These are phyloP conservation scores for Phytophthora pluvialis DNA, from an alignment of 352 stramenopile species.

Conservation along the genomic window DNA sequence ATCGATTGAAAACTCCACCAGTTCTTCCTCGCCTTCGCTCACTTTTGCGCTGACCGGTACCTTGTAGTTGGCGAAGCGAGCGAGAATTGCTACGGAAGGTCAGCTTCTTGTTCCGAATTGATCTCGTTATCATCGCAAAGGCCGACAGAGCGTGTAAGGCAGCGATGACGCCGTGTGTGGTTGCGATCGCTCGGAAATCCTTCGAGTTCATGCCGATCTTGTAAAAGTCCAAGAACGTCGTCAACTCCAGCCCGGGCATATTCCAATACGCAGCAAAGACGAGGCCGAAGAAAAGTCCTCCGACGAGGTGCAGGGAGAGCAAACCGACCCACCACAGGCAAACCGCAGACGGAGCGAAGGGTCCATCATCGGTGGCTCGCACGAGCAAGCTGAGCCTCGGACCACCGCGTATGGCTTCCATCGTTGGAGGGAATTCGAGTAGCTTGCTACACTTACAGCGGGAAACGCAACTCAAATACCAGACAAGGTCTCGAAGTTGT, in stretches of 20 bases:
- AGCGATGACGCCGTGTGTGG: constrained; percentile 23
- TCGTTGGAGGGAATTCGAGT: background rate
- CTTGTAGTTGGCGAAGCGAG: background rate
- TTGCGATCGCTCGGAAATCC: constrained; percentile 19
- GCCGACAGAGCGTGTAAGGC: constrained; percentile 20
- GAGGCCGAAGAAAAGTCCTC: constrained; percentile 33
- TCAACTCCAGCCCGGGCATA: constrained; percentile 21
- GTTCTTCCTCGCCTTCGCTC: background rate
- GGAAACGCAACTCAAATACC: too few relatives aligned
- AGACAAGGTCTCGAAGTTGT: background rate
- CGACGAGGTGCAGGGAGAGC: constrained; percentile 24
- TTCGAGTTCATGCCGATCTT: constrained; percentile 30
- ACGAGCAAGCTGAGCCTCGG: constrained; percentile 23
- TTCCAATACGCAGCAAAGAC: constrained; percentile 28
- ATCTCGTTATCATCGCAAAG: constrained; percentile 27
- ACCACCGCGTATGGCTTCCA: constrained; percentile 9
- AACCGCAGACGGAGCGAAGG: constrained; percentile 19
- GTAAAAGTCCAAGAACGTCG: constrained; percentile 37
- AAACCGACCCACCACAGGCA: constrained; percentile 29
- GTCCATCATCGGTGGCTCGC: background rate
- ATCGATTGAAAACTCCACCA: background rate
- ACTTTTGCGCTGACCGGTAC: background rate
- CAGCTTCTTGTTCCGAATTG: constrained; percentile 25
- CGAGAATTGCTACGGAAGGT: constrained; percentile 19
- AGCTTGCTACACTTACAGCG: background rate